These are phyloP conservation scores for Halenospora varia DNA, from an alignment of 495 filamentous ascomycete genomes.

Conservation along the genomic window DNA sequence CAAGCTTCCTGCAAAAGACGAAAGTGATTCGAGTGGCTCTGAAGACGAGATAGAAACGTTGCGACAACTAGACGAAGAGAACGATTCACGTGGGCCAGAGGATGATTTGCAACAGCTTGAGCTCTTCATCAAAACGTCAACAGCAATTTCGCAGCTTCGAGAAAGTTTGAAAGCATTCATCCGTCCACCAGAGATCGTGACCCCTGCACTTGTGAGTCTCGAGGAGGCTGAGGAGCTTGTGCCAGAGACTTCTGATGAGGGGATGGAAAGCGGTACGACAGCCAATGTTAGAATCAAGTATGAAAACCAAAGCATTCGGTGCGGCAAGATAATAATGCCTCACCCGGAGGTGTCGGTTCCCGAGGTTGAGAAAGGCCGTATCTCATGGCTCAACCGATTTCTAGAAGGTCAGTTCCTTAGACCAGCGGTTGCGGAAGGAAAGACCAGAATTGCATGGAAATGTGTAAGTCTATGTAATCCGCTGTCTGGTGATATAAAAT, in stretches of 20 bases:
- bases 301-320: no score
- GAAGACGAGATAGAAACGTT: constrained; percentile 9
- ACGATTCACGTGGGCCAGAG: no score
- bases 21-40: constrained; percentile 5
- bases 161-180: constrained; percentile 7
- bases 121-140: constrained; percentile 14
- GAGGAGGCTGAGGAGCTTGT: background rate
- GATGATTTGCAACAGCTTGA: constrained; percentile 10
- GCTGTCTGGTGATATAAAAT: background rate
- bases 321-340: no score
- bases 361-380: background rate
- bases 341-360: no score
- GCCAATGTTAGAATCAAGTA: no score
- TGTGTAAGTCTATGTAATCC: constrained; percentile 10
- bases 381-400: background rate
- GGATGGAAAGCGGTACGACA: background rate
- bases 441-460: constrained; percentile 11
- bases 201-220: background rate
- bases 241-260: background rate
- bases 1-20: background rate
- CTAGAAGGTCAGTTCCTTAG: no score
- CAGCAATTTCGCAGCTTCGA: background rate
- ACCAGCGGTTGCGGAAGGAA: background rate
- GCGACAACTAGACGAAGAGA: constrained; percentile 6
- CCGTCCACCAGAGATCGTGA: background rate